Conservation (phyloP, 345 rosid genomes). For the Eucalyptus sp. region DNA sequence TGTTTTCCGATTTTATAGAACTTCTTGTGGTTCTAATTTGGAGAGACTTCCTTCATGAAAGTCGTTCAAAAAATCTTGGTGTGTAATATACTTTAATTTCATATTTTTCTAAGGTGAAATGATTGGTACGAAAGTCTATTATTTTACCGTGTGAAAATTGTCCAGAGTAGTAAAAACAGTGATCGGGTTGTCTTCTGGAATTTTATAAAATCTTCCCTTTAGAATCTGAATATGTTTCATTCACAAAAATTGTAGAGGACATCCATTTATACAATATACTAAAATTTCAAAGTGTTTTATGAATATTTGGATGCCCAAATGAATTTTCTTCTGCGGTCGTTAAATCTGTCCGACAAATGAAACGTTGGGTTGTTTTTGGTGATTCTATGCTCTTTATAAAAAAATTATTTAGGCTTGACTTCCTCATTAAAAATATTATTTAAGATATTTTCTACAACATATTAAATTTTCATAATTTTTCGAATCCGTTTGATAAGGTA, state of each 20-base stretch:
- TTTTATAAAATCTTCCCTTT: no score
- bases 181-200: no score
- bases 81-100: accelerated
- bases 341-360: accelerated
- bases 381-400: no score
- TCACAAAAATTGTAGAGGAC: no score
- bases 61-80: no score
- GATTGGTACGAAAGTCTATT: accelerated
- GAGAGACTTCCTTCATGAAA: no score
- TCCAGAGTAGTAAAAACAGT: accelerated
- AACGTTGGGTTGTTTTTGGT: no score
- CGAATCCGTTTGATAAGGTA: accelerated
- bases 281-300: accelerated
- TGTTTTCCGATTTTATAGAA: accelerated
- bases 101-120: accelerated
- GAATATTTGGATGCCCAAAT: accelerated
- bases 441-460: no score
- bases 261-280: accelerated
- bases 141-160: accelerated
- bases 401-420: no score
- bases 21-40: no score
- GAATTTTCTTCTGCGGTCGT: accelerated
- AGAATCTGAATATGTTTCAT: accelerated
- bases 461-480: no score
- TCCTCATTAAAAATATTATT: no score